phyloP scores from a whole-genome alignment of 139 green algal species.

The Bryopsis sp. region DNA sequence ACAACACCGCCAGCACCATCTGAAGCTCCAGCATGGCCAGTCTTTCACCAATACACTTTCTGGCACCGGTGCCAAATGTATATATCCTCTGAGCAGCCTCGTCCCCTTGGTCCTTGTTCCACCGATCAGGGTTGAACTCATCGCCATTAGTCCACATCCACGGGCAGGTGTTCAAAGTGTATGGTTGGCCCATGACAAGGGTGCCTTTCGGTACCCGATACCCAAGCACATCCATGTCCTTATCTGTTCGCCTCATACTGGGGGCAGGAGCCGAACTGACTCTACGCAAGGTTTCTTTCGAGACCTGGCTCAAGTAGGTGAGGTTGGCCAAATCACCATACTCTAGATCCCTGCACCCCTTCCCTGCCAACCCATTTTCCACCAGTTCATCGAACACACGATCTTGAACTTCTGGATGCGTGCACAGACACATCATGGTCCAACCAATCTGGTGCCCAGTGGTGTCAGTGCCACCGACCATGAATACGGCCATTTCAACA shows the following conservation, averaged over 20 bases:
- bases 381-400: neutral
- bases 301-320: neutral
- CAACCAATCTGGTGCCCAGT: slow-evolving; percentile 13
- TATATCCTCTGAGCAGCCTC: neutral
- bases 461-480: slow-evolving; percentile 11
- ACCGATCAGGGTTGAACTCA: slow-evolving; percentile 10
- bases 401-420: slow-evolving; percentile 4
- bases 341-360: neutral
- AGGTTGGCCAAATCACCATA: neutral
- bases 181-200: neutral
- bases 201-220: slow-evolving; percentile 12
- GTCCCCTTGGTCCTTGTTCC: neutral
- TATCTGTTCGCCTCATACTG: neutral
- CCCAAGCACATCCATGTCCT: neutral
- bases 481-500: neutral
- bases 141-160: neutral
- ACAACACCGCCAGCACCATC: too few species aligned
- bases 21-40: slow-evolving; percentile 1
- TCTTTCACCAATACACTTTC: neutral
- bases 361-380: neutral
- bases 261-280: neutral
- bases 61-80: neutral
- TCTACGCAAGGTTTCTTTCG: slow-evolving; percentile 10
- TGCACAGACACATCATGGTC: neutral
- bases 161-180: neutral